Percentiles rank a stretch among this genome's conserved stretches.
These are phyloP conservation scores for Penicillium malachiteum DNA, from an alignment of 495 filamentous ascomycete genomes.

Conservation along the genomic window DNA sequence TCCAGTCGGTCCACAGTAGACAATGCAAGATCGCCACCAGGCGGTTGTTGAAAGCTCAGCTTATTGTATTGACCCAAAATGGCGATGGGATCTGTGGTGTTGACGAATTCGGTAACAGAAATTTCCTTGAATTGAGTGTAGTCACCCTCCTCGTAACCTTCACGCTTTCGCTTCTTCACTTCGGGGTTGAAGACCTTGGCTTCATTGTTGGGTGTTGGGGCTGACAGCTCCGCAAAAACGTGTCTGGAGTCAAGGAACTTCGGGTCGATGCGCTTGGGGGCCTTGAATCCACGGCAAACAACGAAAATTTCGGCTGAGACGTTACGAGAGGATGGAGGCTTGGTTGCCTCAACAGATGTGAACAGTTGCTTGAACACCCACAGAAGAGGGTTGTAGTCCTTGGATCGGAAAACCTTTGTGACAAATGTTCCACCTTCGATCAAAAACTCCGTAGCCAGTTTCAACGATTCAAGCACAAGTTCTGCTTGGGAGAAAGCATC, in stretches of 20 bases:
- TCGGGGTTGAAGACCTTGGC: constrained; percentile 98
- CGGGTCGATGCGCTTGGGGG: constrained; percentile 88
- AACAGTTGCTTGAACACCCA: constrained; percentile 99
- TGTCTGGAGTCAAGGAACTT: constrained; percentile 86
- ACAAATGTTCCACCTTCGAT: constrained; percentile 89
- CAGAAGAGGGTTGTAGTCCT: constrained; percentile 91
- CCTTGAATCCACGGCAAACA: constrained; percentile 90
- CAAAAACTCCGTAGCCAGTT: constrained; percentile 91
- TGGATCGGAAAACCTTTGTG: constrained; percentile 97
- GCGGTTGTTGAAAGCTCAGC: constrained; percentile 73
- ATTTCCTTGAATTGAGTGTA: constrained; percentile 90
- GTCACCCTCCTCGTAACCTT: constrained; percentile 96
- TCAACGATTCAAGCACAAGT: constrained; percentile 86
- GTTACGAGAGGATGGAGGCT: constrained; percentile 91
- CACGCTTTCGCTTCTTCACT: constrained; percentile 92
- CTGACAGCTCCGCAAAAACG: constrained; percentile 92
- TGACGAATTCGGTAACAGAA: constrained; percentile 87
- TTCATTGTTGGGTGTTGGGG: constrained; percentile 90
- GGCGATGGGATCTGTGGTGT: constrained; percentile 92
- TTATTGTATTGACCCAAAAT: constrained; percentile 86
- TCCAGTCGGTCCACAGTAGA: constrained; percentile 82
- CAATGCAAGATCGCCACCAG: constrained; percentile 80
- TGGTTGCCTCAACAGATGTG: constrained; percentile 90
- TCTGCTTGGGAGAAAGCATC: constrained; percentile 98
- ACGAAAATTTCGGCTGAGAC: constrained; percentile 98